Percentiles rank a stretch among this genome's conserved stretches.
Evolutionary conservation across 768 basidiomycete genomes (phyloP).

Genomic region (Ramaria sp.): DNA sequence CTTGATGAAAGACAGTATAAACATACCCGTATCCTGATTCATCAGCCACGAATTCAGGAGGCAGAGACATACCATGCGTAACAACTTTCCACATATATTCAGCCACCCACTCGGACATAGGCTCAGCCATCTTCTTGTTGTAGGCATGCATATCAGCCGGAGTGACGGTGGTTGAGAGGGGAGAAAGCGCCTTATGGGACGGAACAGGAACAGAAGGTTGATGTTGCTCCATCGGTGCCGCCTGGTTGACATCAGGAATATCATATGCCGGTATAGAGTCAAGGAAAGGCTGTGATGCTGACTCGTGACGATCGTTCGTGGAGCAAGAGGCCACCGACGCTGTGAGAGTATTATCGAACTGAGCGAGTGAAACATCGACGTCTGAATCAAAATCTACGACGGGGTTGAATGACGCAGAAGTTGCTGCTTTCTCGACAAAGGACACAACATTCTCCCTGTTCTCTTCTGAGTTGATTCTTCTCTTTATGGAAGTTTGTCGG

Average conservation of each 20-base stretch:
- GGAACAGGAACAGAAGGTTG: constrained; percentile 1
- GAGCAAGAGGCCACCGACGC: constrained; percentile 17
- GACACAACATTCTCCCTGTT: not conserved
- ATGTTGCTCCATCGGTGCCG: constrained; percentile 18
- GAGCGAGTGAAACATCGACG: not conserved
- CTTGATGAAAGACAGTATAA: constrained; percentile 21
- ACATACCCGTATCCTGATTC: constrained; percentile 4
- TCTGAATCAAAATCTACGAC: not conserved
- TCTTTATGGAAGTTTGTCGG: not conserved
- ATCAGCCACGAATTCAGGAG: constrained; percentile 33
- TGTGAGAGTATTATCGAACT: constrained; percentile 16
- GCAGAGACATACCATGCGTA: constrained; percentile 56
- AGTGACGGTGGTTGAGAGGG: constrained; percentile 29
- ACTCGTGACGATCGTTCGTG: constrained; percentile 15
- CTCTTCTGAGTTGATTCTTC: not conserved
- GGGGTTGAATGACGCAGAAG: not conserved
- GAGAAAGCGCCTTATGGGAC: constrained; percentile 26
- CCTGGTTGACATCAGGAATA: constrained; percentile 14
- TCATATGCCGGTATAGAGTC: constrained; percentile 14
- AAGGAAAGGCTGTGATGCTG: constrained; percentile 13
- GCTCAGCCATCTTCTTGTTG: constrained; percentile 57
- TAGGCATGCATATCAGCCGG: constrained; percentile 46
- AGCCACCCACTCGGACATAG: constrained; percentile 70
- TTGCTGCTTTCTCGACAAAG: not conserved
- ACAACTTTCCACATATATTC: constrained; percentile 76